phyloP scores from a whole-genome alignment of 495 filamentous ascomycete genomes.

The Penicillium longicatenatum region DNA sequence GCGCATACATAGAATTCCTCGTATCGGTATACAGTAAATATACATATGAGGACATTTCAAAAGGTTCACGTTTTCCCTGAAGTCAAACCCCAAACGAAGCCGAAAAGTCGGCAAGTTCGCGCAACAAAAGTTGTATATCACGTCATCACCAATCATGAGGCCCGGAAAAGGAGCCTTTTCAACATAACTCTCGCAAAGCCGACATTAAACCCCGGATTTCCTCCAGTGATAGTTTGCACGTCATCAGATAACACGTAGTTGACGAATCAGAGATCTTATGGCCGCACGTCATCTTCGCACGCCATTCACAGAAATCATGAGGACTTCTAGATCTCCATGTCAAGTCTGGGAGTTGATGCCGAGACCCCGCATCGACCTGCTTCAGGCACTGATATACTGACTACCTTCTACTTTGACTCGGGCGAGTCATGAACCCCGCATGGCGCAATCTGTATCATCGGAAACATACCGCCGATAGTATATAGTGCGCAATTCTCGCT shows the following conservation, averaged over 20 bases:
- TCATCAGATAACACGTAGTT: not conserved
- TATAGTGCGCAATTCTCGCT: slow-evolving; percentile 5
- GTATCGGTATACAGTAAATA: too few relatives aligned
- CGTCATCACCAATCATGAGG: slow-evolving; percentile 16
- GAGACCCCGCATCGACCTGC: not conserved
- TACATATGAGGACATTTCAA: too few relatives aligned
- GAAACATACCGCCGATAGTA: slow-evolving; percentile 9
- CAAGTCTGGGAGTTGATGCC: not conserved
- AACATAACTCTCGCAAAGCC: not conserved
- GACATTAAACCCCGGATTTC: not conserved
- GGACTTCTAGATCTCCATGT: not conserved
- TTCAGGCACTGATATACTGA: not conserved
- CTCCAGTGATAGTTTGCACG: not conserved
- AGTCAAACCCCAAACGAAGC: not conserved
- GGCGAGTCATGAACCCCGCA: slow-evolving; percentile 16
- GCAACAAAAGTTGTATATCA: slow-evolving; percentile 15
- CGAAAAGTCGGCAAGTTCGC: slow-evolving; percentile 13
- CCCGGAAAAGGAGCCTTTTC: not conserved
- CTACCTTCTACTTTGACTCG: not conserved
- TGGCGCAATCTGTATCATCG: slow-evolving; percentile 14
- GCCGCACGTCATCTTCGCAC: slow-evolving; percentile 17
- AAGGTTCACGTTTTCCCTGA: too few relatives aligned
- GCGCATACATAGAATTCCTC: too few relatives aligned
- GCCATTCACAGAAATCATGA: slow-evolving; percentile 5
- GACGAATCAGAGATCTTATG: slow-evolving; percentile 1